Percentiles rank a stretch among this genome's conserved stretches.
phyloP scores from a whole-genome alignment of 768 basidiomycete genomes.

The Tulasnella sp. region DNA sequence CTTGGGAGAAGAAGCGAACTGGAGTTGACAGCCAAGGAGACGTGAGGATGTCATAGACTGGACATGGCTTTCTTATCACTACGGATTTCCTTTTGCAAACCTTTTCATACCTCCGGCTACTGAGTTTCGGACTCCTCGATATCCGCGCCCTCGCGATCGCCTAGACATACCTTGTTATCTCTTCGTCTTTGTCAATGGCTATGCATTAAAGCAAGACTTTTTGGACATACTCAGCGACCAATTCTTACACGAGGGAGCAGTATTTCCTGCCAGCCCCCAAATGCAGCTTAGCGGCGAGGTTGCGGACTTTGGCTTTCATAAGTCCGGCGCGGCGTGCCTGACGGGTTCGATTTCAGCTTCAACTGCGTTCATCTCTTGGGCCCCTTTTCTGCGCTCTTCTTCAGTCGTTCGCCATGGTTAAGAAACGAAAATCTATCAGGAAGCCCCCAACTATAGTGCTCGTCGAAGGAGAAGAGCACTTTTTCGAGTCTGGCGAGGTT shows the following conservation, averaged over 20 bases:
- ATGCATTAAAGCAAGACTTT: background rate
- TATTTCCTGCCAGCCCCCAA: background rate
- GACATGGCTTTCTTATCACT: background rate
- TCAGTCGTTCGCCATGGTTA: background rate
- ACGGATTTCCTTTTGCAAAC: background rate
- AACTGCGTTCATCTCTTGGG: background rate
- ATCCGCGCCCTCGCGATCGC: background rate
- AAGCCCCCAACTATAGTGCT: background rate
- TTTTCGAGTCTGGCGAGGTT: background rate
- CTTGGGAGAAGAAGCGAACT: constrained; percentile 14
- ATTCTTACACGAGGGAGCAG: background rate
- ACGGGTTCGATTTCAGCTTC: background rate
- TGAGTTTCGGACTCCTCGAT: background rate
- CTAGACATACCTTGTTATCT: background rate
- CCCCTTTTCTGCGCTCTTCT: background rate
- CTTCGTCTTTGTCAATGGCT: background rate
- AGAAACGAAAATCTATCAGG: constrained; percentile 19
- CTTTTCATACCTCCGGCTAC: background rate
- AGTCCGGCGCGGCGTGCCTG: background rate
- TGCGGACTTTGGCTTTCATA: background rate
- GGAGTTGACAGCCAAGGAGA: background rate
- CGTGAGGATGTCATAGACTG: constrained; percentile 8
- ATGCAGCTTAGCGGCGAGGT: background rate
- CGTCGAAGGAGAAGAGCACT: background rate
- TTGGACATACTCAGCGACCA: background rate